Evolutionary conservation across 208 protist genomes (phyloP).

Genomic region (Trypanosoma brucei): DNA sequence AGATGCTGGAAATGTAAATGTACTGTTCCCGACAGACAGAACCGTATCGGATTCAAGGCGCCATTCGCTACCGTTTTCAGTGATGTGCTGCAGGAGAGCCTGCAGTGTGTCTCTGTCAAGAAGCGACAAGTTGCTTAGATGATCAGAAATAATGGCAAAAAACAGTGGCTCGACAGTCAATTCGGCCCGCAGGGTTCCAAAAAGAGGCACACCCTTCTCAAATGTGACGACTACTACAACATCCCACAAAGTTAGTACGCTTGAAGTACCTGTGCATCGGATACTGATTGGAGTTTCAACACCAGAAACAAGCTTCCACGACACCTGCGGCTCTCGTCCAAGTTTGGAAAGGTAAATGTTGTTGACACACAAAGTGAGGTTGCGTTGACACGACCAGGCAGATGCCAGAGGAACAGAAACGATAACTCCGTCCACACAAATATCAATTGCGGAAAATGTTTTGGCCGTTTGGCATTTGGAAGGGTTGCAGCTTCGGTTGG

Average conservation of each 20-base stretch:
- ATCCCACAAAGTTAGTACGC: not conserved
- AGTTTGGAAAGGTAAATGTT: not conserved
- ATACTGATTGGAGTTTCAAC: not conserved
- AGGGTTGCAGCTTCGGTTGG: not conserved
- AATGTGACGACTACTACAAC: too few relatives aligned
- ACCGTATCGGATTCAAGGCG: too few relatives aligned
- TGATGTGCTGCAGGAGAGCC: too few relatives aligned
- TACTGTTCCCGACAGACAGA: too few relatives aligned
- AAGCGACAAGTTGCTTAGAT: too few relatives aligned
- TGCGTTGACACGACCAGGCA: not conserved
- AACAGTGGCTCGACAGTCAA: too few relatives aligned
- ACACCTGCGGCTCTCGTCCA: not conserved
- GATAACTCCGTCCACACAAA: not conserved
- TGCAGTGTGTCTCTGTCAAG: too few relatives aligned
- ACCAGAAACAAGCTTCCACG: not conserved
- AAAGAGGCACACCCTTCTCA: too few relatives aligned
- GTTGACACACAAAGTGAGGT: not conserved
- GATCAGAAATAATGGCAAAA: too few relatives aligned
- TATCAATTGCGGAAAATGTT: not conserved
- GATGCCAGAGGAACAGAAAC: not conserved
- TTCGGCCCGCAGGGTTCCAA: too few relatives aligned
- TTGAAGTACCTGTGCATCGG: conserved; percentile 2
- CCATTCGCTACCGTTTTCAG: too few relatives aligned
- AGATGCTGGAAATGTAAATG: too few relatives aligned
- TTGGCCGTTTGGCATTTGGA: not conserved